These are phyloP conservation scores for Phialocephala sp. DNA, from an alignment of 2,329 filamentous ascomycete species.

Conservation along the genomic window DNA sequence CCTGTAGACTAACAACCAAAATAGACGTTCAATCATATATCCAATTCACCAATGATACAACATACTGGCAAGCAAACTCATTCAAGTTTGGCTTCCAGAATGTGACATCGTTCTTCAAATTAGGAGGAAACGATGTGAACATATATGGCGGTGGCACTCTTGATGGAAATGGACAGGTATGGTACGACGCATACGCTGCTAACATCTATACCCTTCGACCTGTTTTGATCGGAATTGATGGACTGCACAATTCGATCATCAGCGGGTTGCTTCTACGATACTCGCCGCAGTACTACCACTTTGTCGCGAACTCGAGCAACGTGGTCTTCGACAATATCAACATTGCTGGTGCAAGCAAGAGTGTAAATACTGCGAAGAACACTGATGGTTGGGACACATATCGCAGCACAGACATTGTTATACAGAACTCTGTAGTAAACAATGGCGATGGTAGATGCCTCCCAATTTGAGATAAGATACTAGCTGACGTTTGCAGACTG, in stretches of 20 bases:
- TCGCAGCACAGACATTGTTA: constrained; percentile 64
- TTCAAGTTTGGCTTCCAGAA: constrained; percentile 72
- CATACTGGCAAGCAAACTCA: constrained; percentile 70
- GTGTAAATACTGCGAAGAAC: constrained; percentile 63
- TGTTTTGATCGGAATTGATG: constrained; percentile 62
- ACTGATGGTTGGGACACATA: constrained; percentile 72
- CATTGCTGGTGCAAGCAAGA: constrained; percentile 60
- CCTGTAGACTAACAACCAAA: not conserved
- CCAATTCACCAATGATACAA: constrained; percentile 68
- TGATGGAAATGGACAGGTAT: constrained; percentile 68
- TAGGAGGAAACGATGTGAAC: constrained; percentile 69
- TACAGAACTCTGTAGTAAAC: constrained; percentile 68
- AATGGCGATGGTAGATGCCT: constrained; percentile 60
- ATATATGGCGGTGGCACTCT: constrained; percentile 69
- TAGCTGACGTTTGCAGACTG: constrained; percentile 55
- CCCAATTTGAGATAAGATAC: not conserved
- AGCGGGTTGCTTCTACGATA: constrained; percentile 65
- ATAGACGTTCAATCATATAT: constrained; percentile 63
- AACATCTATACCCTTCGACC: constrained; percentile 64
- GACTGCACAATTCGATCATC: constrained; percentile 61
- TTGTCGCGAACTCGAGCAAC: constrained; percentile 69
- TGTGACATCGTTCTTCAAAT: constrained; percentile 68
- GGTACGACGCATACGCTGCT: constrained; percentile 61
- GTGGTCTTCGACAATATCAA: constrained; percentile 68
- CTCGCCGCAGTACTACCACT: constrained; percentile 64